phyloP scores from a whole-genome alignment of 2,329 filamentous ascomycete species.

The Aquanectria penicillioides region DNA sequence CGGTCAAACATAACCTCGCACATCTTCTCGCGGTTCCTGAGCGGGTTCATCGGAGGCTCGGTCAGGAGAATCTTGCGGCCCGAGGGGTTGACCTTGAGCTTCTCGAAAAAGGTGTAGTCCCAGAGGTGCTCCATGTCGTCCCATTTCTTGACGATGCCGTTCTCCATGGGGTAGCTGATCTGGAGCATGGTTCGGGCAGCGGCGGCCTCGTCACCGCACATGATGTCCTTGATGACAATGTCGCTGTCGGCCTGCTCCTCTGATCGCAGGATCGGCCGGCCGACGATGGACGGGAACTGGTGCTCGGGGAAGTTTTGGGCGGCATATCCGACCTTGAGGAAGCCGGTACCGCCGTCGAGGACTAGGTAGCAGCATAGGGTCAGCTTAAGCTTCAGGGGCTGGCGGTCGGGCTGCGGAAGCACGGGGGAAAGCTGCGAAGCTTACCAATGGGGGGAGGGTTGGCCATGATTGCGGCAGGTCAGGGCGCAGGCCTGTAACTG shows the following conservation, averaged over 20 bases:
- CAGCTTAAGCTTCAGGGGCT: slow-evolving; percentile 42
- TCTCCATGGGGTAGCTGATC: slow-evolving; percentile 99
- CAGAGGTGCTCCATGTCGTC: slow-evolving; percentile 99
- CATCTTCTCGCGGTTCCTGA: slow-evolving; percentile 98
- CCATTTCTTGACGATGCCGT: slow-evolving; percentile 99
- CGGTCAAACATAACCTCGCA: slow-evolving; percentile 99
- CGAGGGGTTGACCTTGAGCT: slow-evolving; percentile 90
- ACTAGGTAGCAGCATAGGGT: slow-evolving; percentile 63
- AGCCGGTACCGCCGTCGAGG: slow-evolving; percentile 99
- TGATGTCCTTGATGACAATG: slow-evolving; percentile 92
- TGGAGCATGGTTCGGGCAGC: slow-evolving; percentile 97
- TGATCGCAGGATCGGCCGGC: slow-evolving; percentile 94
- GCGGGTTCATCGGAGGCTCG: slow-evolving; percentile 96
- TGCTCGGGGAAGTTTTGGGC: slow-evolving; percentile 99
- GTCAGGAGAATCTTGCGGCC: slow-evolving; percentile 98
- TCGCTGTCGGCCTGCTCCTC: slow-evolving; percentile 79
- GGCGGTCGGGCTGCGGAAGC: slow-evolving; percentile 25
- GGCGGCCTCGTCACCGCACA: slow-evolving; percentile 98
- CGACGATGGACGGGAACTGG: slow-evolving; percentile 98
- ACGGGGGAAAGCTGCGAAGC: slow-evolving; percentile 37
- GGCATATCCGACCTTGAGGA: slow-evolving; percentile 99
- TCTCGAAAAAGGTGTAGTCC: slow-evolving; percentile 99
- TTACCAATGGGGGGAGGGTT: slow-evolving; percentile 65
- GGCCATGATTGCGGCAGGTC: slow-evolving; percentile 56
- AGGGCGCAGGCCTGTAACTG: slow-evolving; percentile 17